Evolutionary conservation across 192 early-diverging fungal species (phyloP).

Genomic region (Coemansia sp.): DNA sequence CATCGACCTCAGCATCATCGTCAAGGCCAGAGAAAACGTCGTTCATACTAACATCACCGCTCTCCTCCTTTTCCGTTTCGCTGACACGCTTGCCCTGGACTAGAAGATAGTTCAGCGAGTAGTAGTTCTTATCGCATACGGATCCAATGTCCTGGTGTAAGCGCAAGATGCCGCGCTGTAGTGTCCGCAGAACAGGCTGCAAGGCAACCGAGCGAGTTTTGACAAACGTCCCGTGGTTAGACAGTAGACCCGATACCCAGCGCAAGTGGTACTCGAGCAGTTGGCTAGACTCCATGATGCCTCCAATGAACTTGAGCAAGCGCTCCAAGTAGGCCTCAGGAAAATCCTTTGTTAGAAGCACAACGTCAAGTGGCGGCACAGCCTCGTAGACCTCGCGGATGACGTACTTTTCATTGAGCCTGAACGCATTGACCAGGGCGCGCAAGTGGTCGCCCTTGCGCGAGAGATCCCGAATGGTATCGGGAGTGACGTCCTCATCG

Average conservation of each 20-base stretch:
- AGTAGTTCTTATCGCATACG: slow-evolving; percentile 51
- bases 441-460: slow-evolving; percentile 77
- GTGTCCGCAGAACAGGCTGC: slow-evolving; percentile 71
- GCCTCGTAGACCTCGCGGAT: slow-evolving; percentile 76
- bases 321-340: slow-evolving; percentile 85
- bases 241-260: slow-evolving; percentile 77
- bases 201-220: slow-evolving; percentile 63
- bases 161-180: slow-evolving; percentile 70
- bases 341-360: slow-evolving; percentile 73
- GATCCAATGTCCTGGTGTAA: slow-evolving; percentile 54
- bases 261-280: slow-evolving; percentile 85
- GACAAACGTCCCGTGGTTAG: slow-evolving; percentile 74
- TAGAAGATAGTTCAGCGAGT: slow-evolving; percentile 39
- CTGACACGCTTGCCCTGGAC: slow-evolving; percentile 37
- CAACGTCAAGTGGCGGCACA: slow-evolving; percentile 75
- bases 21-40: slow-evolving; percentile 31
- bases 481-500: slow-evolving; percentile 94
- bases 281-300: slow-evolving; percentile 74
- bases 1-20: slow-evolving; percentile 14
- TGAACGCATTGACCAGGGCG: slow-evolving; percentile 89
- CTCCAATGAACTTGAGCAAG: slow-evolving; percentile 80
- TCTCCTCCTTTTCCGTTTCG: slow-evolving; percentile 21
- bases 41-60: slow-evolving; percentile 27
- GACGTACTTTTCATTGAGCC: slow-evolving; percentile 82
- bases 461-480: slow-evolving; percentile 73